Conservation (phyloP, 148 eudicot species). For the Simmondsia chinensis region DNA sequence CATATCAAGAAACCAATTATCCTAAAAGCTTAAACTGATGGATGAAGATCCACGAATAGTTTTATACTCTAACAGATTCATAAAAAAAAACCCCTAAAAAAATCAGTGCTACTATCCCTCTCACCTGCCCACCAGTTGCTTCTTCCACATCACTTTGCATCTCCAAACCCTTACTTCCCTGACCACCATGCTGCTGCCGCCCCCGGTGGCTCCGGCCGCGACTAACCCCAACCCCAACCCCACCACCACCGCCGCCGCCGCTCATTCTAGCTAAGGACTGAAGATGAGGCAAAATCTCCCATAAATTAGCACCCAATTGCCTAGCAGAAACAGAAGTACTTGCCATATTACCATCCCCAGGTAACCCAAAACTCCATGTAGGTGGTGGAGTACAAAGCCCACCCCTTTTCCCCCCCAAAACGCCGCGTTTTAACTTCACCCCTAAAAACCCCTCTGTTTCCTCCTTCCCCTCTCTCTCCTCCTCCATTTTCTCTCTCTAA, state of each 20-base stretch:
- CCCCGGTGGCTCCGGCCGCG: constrained; percentile 7
- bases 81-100: neutral
- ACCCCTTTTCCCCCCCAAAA: constrained; percentile 51
- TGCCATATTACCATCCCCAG: neutral
- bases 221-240: neutral
- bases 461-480: constrained; percentile 8
- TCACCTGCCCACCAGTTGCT: constrained; percentile 41
- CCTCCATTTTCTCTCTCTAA: constrained; percentile 9
- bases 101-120: neutral
- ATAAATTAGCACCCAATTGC: constrained; percentile 66
- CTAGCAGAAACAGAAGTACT: constrained; percentile 41
- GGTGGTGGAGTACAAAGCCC: constrained; percentile 68
- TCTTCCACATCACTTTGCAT: constrained; percentile 21
- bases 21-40: too few species aligned
- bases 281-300: constrained; percentile 49
- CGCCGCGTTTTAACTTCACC: constrained; percentile 46
- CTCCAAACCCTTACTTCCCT: constrained; percentile 22
- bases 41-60: too few species aligned
- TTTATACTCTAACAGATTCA: neutral
- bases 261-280: constrained; percentile 28
- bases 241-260: constrained; percentile 1
- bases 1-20: too few species aligned
- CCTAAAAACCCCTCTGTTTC: constrained; percentile 43
- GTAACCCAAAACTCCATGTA: constrained; percentile 44
- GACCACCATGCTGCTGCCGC: neutral